Evolutionary conservation across 192 early-diverging fungal genomes (phyloP), one percentile per base, ranked within the genome.

Genomic region (Mortierella alpina): DNA sequence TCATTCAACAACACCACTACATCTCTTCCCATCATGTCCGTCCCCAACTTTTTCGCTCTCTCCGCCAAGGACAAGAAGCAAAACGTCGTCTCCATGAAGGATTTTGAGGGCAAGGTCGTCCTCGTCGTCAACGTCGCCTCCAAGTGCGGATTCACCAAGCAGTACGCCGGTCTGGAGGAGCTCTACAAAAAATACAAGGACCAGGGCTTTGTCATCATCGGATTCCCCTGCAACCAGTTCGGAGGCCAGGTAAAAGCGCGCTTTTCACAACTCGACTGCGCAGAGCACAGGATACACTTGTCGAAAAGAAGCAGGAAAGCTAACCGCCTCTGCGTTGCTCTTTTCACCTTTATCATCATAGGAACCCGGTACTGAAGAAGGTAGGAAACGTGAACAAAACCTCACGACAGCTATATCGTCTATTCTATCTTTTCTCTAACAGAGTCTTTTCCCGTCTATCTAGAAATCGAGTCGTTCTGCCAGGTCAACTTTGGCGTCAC

Each of bases 201-300:
- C 53, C 66, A 86, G 53, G 96, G 94, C 13, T 89, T 99, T 57
- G 91, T 91, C 39, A 82, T 99, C 53, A 82, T 98, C 60, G 96
- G 95, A n/a, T 94, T 94, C 83, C 97, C 97, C 20, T 92, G 91
- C 72, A 97, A 98, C 86, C 92, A 95, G 89, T 97, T 97, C 70
- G 90, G 82, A 14, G 73, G 69, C 31, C 94, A 95, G 84, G 92
- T 90, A 84, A 83, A 10, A 9, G 20, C 14, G n/a, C 55, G 55
- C 55, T n/a, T 12, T 6, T 15, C 6, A 23, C 15, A 56, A 9
- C 58, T 23, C 31, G 31, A 31, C 31, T 31, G 31, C 31, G 31
- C 31, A 31, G 31, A 31, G 31, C 31, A 31, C 31, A 31, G 31
- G 1, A 31, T 31, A 3, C 31, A 31, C 31, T 31, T 31, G 31